Evolutionary conservation across 257 asterid genomes (phyloP), one percentile per base, ranked within the genome.

Genomic region (Paulownia fortunei): DNA sequence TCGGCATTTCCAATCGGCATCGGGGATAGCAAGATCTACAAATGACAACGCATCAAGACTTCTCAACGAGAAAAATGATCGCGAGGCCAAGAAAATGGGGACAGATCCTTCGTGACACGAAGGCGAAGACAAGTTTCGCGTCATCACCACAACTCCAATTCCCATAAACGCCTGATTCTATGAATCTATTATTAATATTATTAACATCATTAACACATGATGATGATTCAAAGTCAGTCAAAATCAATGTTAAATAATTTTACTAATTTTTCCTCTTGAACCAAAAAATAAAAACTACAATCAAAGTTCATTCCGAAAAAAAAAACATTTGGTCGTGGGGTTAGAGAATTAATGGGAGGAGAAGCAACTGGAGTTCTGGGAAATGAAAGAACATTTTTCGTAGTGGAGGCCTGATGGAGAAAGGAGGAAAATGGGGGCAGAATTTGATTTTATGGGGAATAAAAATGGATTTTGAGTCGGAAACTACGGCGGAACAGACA

Each of bases 1-100:
- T 70, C 89, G 87, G 68, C 94, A 86, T 83, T 80, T 76, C 77
- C 76, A 19, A 74, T 74, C 76, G 81, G 70, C 85, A 79, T 77
- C 74, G 73, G 69, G 41, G 12, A 26, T 34, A 39, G 13, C 24
- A 59, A 32, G 67, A 78, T 58, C 72, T 77, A 76, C 79, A 37
- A 69, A 63, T 76, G 52, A 79, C 6, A 8, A 3, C 8, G 41
- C 5, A 19, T 46, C 13, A 12, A 26, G 4, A 46, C 15, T 15
- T 37, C 61, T 61, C 74, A 8, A n/a, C n/a, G 42, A 47, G 44
- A 51, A 65, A 39, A 30, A 36, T 5, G 61, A 56, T 60, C 9
- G 59, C 16, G 51, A 37, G 51, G 73, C 27, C 55, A 67, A 7
- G 39, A 42, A 36, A 24, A 66, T 13, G 51, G 51, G 49, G 69